Evolutionary conservation across 139 green algal genomes (phyloP), one percentile per base, ranked within the genome.

Genomic region (Chlorella ohadii): DNA sequence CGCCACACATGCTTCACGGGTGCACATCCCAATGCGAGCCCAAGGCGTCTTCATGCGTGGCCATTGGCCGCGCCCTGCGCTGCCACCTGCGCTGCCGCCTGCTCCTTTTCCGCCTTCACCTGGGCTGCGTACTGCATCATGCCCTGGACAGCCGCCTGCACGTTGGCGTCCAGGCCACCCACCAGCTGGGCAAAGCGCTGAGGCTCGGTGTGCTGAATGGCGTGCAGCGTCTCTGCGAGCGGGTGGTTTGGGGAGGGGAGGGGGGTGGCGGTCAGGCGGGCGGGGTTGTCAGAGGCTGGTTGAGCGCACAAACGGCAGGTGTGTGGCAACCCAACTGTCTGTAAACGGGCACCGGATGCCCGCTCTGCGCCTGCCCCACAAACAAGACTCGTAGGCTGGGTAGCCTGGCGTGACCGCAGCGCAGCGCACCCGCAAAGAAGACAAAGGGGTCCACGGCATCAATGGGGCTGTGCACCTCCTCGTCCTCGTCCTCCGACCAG

Each of bases 381-480:
- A n/a, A n/a, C n/a, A n/a, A n/a, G n/a, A n/a, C n/a, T n/a, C n/a
- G n/a, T n/a, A n/a, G n/a, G n/a, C n/a, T n/a, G n/a, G n/a, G n/a
- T n/a, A n/a, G n/a, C n/a, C n/a, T n/a, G n/a, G n/a, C n/a, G n/a
- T n/a, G n/a, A n/a, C n/a, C n/a, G n/a, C n/a, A n/a, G 67, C 28
- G 9, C 34, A 56, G 39, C 15, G 34, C 66, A 84, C 80, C 68
- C 13, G 89, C 86, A 66, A 98, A 94, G 0, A 79, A 57, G 31
- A 91, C 56, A 68, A 93, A 97, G 38, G 93, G 90, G 67, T 96
- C 91, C 17, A 96, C 83, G 23, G 87, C 77, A 47, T 96, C 93
- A 28, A 97, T 84, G 6, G 95, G 91, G 0, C 87, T 93, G 34
- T 76, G 44, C 64, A 88, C 78, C 63, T 92, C 84, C 57, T 86